phyloP scores from a whole-genome alignment of 1,139 yeast genomes.

The Suhomyces atakaporum region DNA sequence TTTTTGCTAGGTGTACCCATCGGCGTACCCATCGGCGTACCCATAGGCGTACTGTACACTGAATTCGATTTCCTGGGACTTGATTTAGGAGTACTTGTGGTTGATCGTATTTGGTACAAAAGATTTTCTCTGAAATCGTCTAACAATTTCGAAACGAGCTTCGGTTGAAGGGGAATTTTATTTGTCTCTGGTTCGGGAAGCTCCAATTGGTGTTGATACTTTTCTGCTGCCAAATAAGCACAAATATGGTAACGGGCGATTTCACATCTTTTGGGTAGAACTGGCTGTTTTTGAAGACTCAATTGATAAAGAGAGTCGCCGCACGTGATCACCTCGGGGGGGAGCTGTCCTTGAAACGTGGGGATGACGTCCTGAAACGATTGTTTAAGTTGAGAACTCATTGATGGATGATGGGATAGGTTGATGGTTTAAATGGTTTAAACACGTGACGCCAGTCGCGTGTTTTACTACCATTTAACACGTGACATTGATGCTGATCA shows the following conservation, averaged over 20 bases:
- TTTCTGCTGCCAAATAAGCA: slow-evolving; percentile 61
- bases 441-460: too few species aligned
- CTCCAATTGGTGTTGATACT: slow-evolving; percentile 41
- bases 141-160: slow-evolving; percentile 40
- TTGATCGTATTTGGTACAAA: slow-evolving; percentile 31
- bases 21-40: slow-evolving; percentile 13
- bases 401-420: too few species aligned
- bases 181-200: slow-evolving; percentile 50
- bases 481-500: too few species aligned
- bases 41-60: slow-evolving; percentile 13
- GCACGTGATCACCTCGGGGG: slow-evolving; percentile 48
- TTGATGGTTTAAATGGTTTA: too few species aligned
- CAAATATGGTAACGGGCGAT: slow-evolving; percentile 66
- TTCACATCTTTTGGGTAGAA: slow-evolving; percentile 54
- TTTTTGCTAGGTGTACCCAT: too few species aligned
- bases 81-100: slow-evolving; percentile 33
- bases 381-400: slow-evolving; percentile 29
- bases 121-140: slow-evolving; percentile 45
- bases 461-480: too few species aligned
- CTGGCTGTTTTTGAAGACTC: slow-evolving; percentile 50
- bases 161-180: slow-evolving; percentile 62
- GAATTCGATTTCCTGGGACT: slow-evolving; percentile 14
- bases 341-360: slow-evolving; percentile 47
- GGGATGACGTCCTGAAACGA: slow-evolving; percentile 53
- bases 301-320: slow-evolving; percentile 54